A percentile compares a stretch with the other conserved stretches of the same genome.
These are phyloP conservation scores for Posidonia oceanica DNA, from an alignment of 116 monocot genomes.

Conservation along the genomic window DNA sequence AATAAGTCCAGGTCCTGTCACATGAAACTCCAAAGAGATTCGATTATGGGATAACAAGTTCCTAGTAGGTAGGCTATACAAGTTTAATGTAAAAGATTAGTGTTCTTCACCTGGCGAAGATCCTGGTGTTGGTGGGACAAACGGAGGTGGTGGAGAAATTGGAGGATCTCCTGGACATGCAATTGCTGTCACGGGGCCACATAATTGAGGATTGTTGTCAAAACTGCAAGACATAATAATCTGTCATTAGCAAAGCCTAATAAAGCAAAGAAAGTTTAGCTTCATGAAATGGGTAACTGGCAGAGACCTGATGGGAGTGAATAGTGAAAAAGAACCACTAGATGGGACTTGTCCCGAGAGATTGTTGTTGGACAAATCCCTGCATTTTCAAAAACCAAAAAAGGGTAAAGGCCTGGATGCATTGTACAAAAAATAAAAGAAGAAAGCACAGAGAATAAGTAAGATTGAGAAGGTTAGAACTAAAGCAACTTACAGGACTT, in stretches of 20 bases:
- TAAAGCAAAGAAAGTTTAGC: background rate
- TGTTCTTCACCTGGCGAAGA: conserved; percentile 44
- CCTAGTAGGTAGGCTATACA: background rate
- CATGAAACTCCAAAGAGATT: too few relatives aligned
- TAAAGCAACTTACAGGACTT: conserved; percentile 70
- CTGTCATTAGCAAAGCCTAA: background rate
- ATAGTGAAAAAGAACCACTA: conserved; percentile 71
- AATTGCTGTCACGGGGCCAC: conserved; percentile 66
- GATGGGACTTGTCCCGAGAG: conserved; percentile 77
- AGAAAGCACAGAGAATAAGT: background rate
- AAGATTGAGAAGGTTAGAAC: background rate
- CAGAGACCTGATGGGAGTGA: conserved; percentile 78
- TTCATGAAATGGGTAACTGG: background rate
- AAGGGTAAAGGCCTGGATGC: background rate
- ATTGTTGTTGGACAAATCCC: conserved; percentile 80
- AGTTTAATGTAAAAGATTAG: background rate
- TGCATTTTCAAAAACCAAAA: conserved; percentile 13
- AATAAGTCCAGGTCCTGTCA: too few relatives aligned
- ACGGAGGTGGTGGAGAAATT: conserved; percentile 95
- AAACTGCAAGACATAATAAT: conserved; percentile 52
- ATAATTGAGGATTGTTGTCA: conserved; percentile 65
- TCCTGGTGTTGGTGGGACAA: conserved; percentile 36
- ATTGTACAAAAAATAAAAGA: background rate
- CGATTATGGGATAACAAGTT: background rate
- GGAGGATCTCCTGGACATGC: conserved; percentile 85